Evolutionary conservation across 345 rosid species (phyloP), one percentile per base, ranked within the genome.

Genomic region (Sisymbrium altissimum): DNA sequence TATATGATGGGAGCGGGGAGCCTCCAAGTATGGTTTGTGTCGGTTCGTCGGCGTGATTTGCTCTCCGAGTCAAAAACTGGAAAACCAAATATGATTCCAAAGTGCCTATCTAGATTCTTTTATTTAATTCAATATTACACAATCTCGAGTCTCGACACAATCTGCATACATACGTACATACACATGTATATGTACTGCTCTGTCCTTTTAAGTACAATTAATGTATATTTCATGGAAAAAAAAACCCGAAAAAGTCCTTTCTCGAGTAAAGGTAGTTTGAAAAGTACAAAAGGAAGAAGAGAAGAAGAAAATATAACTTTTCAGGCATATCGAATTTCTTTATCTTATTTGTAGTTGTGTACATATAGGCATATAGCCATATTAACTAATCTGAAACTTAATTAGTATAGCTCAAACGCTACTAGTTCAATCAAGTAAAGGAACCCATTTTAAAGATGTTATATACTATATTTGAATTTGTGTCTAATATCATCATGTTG

Each of bases 1-100:
- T 35, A 11, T 62, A 50, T 18, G 45, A 35, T 40, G 50, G 27
- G 4, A 23, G 1, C 1, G 25, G 25, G 3, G 58, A 71, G 40
- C 57, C 50, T 48, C 55, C 12, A 6, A 41, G 48, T 38, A 38
- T 57, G 67, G 44, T 48, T 15, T 30, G 5, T 66, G 61, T 38
- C 44, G 68, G 68, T 75, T 27, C 54, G 21, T 58, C 73, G 63
- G 60, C 78, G 78, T 40, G 39, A 59, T 67, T 59, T 49, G 55
- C 73, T 53, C 73, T 48, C 17, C 52, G 4, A 66, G 44, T 33
- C 50, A 66, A 25, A 46, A 11, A 25, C 33, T 48, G n/a, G 36
- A 66, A 66, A 59, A 61, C 66, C 18, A 38, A 23, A 17, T 48
- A 46, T 56, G 45, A 46, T 46, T 55, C 29, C 33, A 66, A 74